phyloP scores from a whole-genome alignment of 306 rosid genomes.

The Luffa acutangula region DNA sequence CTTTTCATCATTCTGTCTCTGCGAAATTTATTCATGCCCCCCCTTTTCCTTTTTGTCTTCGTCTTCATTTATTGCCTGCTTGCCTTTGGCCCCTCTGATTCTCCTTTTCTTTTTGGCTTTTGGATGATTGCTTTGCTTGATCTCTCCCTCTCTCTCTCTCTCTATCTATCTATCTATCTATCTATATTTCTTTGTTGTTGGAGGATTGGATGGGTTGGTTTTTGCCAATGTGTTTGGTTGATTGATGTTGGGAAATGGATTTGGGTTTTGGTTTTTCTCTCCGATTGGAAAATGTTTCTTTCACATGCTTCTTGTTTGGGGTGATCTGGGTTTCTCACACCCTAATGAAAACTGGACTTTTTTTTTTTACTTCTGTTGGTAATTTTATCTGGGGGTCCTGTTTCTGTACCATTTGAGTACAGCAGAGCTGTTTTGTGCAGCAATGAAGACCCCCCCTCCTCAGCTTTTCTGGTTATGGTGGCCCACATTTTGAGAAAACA shows the following conservation, averaged over 20 bases:
- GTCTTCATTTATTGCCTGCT: not conserved
- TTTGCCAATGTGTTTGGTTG: not conserved
- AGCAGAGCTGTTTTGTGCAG: not conserved
- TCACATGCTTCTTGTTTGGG: not conserved
- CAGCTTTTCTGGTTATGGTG: not conserved
- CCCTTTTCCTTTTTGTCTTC: not conserved
- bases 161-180: too few species aligned
- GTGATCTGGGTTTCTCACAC: not conserved
- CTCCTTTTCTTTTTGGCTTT: not conserved
- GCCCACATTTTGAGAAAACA: slow-evolving; percentile 1
- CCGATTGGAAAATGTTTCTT: not conserved
- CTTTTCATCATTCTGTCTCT: not conserved
- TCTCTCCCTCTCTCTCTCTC: not conserved
- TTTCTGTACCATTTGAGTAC: not conserved
- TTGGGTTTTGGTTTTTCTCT: not conserved
- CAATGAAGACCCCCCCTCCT: not conserved
- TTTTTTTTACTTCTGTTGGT: not conserved
- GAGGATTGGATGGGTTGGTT: not conserved
- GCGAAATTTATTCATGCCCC: not conserved
- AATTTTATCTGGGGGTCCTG: not conserved
- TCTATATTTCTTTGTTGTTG: too few species aligned
- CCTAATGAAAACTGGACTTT: not conserved
- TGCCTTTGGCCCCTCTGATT: not conserved
- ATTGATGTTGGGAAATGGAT: not conserved
- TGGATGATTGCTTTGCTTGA: too few species aligned